Conservation (phyloP, 805 yeast species). For the Candida coleopterorum region DNA sequence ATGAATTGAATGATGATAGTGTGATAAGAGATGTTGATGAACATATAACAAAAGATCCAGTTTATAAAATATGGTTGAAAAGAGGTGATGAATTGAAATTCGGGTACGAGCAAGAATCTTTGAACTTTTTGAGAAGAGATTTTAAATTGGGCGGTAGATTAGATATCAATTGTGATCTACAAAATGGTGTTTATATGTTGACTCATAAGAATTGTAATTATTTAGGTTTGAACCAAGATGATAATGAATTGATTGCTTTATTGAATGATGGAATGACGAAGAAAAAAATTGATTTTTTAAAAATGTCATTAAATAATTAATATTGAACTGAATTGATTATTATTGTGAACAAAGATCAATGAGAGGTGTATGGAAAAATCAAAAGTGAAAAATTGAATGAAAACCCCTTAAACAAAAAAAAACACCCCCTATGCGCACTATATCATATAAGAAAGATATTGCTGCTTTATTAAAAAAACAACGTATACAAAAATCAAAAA, state of each 20-base stretch:
- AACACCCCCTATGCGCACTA: too few species aligned
- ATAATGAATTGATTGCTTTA: slow-evolving; percentile 18
- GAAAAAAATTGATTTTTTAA: slow-evolving; percentile 36
- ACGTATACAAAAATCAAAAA: too few species aligned
- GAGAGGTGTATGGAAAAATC: too few species aligned
- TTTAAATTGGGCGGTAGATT: slow-evolving; percentile 50
- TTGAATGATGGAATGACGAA: slow-evolving; percentile 33
- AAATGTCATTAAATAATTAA: too few species aligned
- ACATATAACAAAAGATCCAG: slow-evolving; percentile 7
- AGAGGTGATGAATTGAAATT: slow-evolving; percentile 51
- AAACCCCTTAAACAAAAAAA: too few species aligned
- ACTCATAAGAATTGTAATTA: slow-evolving; percentile 27
- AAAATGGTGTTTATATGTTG: slow-evolving; percentile 44
- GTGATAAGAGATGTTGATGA: slow-evolving; percentile 44
- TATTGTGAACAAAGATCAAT: too few species aligned
- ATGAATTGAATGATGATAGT: slow-evolving; percentile 52
- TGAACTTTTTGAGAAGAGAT: slow-evolving; percentile 41
- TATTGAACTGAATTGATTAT: too few species aligned
- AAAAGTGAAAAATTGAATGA: too few species aligned
- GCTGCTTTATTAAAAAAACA: too few species aligned
- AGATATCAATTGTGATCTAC: slow-evolving; percentile 44
- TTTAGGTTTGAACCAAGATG: slow-evolving; percentile 24
- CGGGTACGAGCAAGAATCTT: slow-evolving; percentile 53
- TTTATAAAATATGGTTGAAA: slow-evolving; percentile 54
- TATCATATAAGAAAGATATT: too few species aligned